A percentile compares a stretch with the other conserved stretches of the same genome.
These are phyloP conservation scores for Terana coerulea DNA, from an alignment of 768 basidiomycete genomes.

Conservation along the genomic window DNA sequence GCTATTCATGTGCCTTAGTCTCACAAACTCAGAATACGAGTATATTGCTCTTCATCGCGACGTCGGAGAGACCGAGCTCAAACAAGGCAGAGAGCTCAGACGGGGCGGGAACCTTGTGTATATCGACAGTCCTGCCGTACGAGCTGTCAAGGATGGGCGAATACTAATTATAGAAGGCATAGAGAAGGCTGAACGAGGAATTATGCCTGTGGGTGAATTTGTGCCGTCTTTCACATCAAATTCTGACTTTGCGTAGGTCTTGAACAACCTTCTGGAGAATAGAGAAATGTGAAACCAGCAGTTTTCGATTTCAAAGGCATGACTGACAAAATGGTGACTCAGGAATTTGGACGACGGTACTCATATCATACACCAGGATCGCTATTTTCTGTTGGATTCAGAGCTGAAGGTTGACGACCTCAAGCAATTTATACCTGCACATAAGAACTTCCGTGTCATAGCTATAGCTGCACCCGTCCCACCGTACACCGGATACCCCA, in stretches of 20 bases:
- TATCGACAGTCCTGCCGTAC: slow-evolving; percentile 63
- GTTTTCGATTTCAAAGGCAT: background rate
- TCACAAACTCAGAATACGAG: slow-evolving; percentile 68
- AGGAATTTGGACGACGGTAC: slow-evolving; percentile 71
- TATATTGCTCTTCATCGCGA: slow-evolving; percentile 65
- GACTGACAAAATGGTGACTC: background rate
- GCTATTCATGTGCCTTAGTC: slow-evolving; percentile 25
- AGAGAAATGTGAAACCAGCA: slow-evolving; percentile 53
- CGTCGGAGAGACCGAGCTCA: slow-evolving; percentile 69
- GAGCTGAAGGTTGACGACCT: slow-evolving; percentile 12
- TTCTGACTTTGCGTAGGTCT: slow-evolving; percentile 25
- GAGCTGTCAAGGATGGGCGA: slow-evolving; percentile 62
- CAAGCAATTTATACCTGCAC: slow-evolving; percentile 59
- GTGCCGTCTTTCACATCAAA: background rate
- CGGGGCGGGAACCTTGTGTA: slow-evolving; percentile 60
- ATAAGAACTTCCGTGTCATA: slow-evolving; percentile 64
- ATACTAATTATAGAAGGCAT: slow-evolving; percentile 66
- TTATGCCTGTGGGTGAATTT: slow-evolving; percentile 55
- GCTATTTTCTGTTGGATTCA: slow-evolving; percentile 46
- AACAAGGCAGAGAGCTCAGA: slow-evolving; percentile 65
- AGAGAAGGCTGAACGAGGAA: slow-evolving; percentile 69
- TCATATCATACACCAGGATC: slow-evolving; percentile 63
- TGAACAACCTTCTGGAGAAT: slow-evolving; percentile 68
- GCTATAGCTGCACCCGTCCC: slow-evolving; percentile 69
- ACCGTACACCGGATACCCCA: slow-evolving; percentile 60